These are phyloP conservation scores for Juncus effusus DNA, from an alignment of 176 grass and related monocot genomes.

Conservation along the genomic window DNA sequence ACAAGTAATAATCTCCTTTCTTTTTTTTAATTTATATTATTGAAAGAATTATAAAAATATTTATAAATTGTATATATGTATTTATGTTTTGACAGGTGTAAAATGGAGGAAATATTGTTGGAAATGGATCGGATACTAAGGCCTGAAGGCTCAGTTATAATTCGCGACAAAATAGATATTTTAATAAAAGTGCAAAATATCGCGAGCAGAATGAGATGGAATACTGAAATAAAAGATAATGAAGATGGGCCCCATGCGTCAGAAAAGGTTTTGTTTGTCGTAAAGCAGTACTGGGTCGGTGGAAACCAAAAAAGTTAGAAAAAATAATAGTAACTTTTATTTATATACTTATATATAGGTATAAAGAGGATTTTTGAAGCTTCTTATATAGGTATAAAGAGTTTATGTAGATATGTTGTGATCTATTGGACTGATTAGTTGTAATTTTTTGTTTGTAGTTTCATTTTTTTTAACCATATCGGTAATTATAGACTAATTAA, in stretches of 20 bases:
- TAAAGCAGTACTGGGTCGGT: constrained; percentile 64
- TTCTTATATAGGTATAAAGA: too few relatives aligned
- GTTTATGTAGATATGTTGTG: neutral
- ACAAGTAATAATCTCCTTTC: constrained; percentile 42
- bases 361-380: neutral
- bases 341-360: neutral
- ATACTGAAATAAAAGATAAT: constrained; percentile 47
- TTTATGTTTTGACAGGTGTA: constrained; percentile 44
- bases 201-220: constrained; percentile 63
- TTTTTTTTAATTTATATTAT: too few relatives aligned
- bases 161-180: constrained; percentile 58
- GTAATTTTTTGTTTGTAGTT: too few relatives aligned
- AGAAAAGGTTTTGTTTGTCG: constrained; percentile 74
- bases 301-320: constrained; percentile 37
- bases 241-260: constrained; percentile 59
- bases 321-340: neutral
- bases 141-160: constrained; percentile 71
- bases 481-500: too few relatives aligned
- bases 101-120: constrained; percentile 73
- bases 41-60: too few relatives aligned
- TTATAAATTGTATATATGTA: neutral
- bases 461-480: too few relatives aligned
- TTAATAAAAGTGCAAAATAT: constrained; percentile 62
- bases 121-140: constrained; percentile 93
- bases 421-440: neutral